These are phyloP conservation scores for Quercus bicolor DNA, from an alignment of 306 rosid species.

Conservation along the genomic window DNA sequence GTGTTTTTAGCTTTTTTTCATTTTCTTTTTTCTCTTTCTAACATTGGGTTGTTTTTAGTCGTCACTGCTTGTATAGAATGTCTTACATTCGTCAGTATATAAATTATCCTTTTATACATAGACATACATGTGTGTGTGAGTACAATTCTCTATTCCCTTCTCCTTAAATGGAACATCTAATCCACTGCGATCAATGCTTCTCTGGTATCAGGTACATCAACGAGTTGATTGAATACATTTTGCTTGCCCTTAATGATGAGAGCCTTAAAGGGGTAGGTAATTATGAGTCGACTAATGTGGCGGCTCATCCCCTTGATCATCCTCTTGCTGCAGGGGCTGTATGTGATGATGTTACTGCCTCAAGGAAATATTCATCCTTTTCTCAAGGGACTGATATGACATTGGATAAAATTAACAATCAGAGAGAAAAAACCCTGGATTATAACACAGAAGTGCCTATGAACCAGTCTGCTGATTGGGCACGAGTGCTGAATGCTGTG, in stretches of 20 bases:
- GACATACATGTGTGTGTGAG: not conserved
- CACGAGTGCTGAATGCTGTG: slow-evolving; percentile 67
- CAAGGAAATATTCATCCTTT: slow-evolving; percentile 38
- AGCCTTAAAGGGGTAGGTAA: slow-evolving; percentile 28
- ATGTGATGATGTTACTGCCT: slow-evolving; percentile 23
- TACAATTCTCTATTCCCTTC: not conserved
- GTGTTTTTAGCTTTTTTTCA: not conserved
- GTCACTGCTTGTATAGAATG: not conserved
- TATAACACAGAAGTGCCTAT: slow-evolving; percentile 40
- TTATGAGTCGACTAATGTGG: slow-evolving; percentile 38
- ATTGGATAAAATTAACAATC: slow-evolving; percentile 39
- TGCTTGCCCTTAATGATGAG: slow-evolving; percentile 54
- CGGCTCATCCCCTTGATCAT: slow-evolving; percentile 38
- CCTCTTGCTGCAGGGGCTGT: slow-evolving; percentile 36
- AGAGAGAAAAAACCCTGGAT: slow-evolving; percentile 28
- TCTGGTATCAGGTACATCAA: slow-evolving; percentile 73
- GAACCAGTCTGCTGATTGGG: slow-evolving; percentile 75
- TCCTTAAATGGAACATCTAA: not conserved
- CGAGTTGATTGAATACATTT: slow-evolving; percentile 72
- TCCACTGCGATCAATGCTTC: not conserved
- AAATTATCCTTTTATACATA: not conserved
- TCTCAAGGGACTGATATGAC: slow-evolving; percentile 38
- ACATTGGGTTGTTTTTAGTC: not conserved
- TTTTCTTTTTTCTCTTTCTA: not conserved
- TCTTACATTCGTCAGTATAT: not conserved